Evolutionary conservation across 148 eudicot species (phyloP).

Genomic region (Rhododendron simsii): DNA sequence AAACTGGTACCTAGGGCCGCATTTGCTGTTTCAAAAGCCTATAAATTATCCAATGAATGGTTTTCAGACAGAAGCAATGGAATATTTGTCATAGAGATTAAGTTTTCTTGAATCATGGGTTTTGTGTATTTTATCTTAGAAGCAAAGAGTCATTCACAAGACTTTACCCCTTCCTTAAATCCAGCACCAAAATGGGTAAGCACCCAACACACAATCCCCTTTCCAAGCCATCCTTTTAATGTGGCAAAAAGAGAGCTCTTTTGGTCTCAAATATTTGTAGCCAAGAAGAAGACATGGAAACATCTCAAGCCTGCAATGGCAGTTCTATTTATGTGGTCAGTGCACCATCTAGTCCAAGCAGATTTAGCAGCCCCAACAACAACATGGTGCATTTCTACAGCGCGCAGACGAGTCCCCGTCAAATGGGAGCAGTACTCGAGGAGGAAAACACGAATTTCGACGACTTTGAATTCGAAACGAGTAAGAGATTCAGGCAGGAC

Average conservation of each 20-base stretch:
- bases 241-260: not conserved
- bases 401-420: conserved; percentile 8
- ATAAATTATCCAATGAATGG: not conserved
- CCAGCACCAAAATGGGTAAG: not conserved
- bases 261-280: not conserved
- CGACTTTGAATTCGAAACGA: conserved; percentile 55
- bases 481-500: conserved; percentile 27
- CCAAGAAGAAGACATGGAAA: conserved; percentile 4
- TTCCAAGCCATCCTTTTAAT: not conserved
- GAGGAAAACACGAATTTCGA: conserved; percentile 5
- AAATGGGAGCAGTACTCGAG: not conserved
- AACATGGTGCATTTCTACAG: conserved; percentile 14
- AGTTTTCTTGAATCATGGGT: not conserved
- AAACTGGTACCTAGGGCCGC: not conserved
- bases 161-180: not conserved
- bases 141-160: not conserved
- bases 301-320: not conserved
- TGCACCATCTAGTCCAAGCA: conserved; percentile 2
- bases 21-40: not conserved
- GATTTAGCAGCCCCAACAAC: not conserved
- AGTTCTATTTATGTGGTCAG: not conserved
- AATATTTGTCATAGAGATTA: not conserved
- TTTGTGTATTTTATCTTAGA: not conserved
- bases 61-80: not conserved
- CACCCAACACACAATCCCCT: not conserved